Conservation (phyloP, 1,284 basidiomycete species). For the Sporisorium iseilematis-ciliati region DNA sequence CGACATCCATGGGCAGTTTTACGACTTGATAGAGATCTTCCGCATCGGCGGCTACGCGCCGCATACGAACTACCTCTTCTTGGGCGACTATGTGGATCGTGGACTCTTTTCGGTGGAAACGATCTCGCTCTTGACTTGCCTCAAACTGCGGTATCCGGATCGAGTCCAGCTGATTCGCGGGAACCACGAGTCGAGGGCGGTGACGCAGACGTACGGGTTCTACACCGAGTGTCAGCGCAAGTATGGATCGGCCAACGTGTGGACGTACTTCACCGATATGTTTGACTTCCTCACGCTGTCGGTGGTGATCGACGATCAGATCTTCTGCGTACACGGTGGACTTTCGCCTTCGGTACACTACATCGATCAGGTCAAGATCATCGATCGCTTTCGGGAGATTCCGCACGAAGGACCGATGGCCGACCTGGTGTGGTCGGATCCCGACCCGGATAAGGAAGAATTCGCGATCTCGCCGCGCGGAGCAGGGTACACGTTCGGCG, state of each 20-base stretch:
- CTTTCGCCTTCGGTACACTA: constrained; percentile 97
- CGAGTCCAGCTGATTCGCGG: constrained; percentile 96
- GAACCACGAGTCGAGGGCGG: constrained; percentile 97
- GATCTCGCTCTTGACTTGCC: constrained; percentile 94
- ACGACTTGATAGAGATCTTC: constrained; percentile 99
- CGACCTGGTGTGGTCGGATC: constrained; percentile 99
- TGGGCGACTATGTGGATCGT: constrained; percentile 95
- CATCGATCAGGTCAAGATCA: constrained; percentile 99
- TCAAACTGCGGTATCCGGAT: constrained; percentile 96
- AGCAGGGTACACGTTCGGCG: constrained; percentile 98
- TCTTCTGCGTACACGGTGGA: constrained; percentile 99
- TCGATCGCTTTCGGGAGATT: constrained; percentile 99
- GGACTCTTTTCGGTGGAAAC: constrained; percentile 98
- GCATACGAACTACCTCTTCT: constrained; percentile 89
- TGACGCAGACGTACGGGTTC: constrained; percentile 99
- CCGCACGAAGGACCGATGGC: constrained; percentile 99
- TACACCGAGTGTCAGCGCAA: constrained; percentile 98
- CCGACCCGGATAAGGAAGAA: constrained; percentile 98
- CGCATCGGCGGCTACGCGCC: constrained; percentile 97
- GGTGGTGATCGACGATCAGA: constrained; percentile 97
- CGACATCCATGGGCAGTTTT: constrained; percentile 98
- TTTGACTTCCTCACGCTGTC: constrained; percentile 98
- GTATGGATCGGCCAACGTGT: constrained; percentile 89
- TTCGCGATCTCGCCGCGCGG: constrained; percentile 98
- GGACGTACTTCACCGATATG: constrained; percentile 99